phyloP scores from a whole-genome alignment of 2,329 filamentous ascomycete genomes.

The Aurifilum marmelostoma region DNA sequence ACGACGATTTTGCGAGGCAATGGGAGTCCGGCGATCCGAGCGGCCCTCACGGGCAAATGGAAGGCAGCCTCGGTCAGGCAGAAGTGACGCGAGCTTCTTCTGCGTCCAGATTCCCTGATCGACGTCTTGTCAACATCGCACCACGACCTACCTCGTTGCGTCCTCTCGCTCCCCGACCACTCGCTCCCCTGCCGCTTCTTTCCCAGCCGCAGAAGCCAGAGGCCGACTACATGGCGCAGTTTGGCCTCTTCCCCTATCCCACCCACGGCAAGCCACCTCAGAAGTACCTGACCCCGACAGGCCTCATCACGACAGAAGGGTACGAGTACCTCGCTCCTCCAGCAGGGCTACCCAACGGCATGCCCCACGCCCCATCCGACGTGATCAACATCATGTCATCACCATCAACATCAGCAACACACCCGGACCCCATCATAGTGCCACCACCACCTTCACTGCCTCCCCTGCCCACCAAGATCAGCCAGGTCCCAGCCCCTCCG shows the following conservation, averaged over 20 bases:
- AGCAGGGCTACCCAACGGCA: neutral
- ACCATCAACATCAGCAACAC: neutral
- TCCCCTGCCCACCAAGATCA: neutral
- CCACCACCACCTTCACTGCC: neutral
- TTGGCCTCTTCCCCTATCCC: slow-evolving; percentile 17
- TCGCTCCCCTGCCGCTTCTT: neutral
- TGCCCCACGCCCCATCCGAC: neutral
- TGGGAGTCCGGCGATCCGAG: neutral
- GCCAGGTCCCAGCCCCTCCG: slow-evolving; percentile 12
- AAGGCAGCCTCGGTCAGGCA: too few relatives aligned
- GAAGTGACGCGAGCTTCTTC: slow-evolving; percentile 5
- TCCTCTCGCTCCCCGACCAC: neutral
- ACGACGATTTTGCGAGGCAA: neutral
- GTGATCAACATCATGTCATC: neutral
- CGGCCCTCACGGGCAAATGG: neutral
- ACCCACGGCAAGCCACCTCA: slow-evolving; percentile 10
- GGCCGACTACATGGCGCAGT: slow-evolving; percentile 18
- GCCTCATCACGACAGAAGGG: slow-evolving; percentile 17
- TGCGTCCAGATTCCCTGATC: neutral
- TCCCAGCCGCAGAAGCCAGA: slow-evolving; percentile 11
- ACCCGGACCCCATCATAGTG: neutral
- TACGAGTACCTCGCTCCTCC: slow-evolving; percentile 20
- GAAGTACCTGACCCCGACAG: slow-evolving; percentile 10
- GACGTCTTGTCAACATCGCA: slow-evolving; percentile 1
- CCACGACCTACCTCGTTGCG: neutral